phyloP scores from a whole-genome alignment of 2,329 filamentous ascomycete genomes.

The Pestalotiopsis fici region DNA sequence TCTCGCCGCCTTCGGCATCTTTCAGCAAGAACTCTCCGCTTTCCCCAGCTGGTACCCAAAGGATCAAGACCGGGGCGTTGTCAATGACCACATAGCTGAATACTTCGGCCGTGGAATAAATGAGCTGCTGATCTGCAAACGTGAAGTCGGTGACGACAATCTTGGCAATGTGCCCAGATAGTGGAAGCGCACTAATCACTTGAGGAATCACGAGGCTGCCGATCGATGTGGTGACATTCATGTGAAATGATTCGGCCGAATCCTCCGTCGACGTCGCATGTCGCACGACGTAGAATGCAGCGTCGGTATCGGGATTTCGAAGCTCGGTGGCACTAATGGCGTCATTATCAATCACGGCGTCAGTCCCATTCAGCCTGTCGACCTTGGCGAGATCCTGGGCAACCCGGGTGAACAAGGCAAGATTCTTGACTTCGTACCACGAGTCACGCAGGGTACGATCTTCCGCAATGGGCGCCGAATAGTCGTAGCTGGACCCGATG shows the following conservation, averaged over 20 bases:
- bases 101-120: conserved; percentile 72
- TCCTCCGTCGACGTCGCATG: conserved; percentile 8
- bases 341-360: neutral
- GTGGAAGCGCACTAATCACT: conserved; percentile 17
- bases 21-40: neutral
- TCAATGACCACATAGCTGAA: conserved; percentile 52
- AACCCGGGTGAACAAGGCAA: neutral
- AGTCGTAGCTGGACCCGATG: conserved; percentile 61
- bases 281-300: conserved; percentile 19
- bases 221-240: neutral
- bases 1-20: neutral
- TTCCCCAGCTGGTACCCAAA: neutral
- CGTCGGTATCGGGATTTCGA: conserved; percentile 7
- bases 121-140: conserved; percentile 56
- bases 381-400: neutral
- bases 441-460: conserved; percentile 71
- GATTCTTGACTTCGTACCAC: conserved; percentile 71
- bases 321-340: neutral
- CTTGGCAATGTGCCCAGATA: conserved; percentile 62
- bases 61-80: neutral
- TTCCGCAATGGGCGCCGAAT: conserved; percentile 64
- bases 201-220: conserved; percentile 24
- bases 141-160: conserved; percentile 68
- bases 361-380: neutral
- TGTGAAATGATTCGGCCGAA: conserved; percentile 20